Evolutionary conservation across 1,284 basidiomycete species (phyloP), one percentile per base, ranked within the genome.

Genomic region (Cystobasidiaceae sp.): DNA sequence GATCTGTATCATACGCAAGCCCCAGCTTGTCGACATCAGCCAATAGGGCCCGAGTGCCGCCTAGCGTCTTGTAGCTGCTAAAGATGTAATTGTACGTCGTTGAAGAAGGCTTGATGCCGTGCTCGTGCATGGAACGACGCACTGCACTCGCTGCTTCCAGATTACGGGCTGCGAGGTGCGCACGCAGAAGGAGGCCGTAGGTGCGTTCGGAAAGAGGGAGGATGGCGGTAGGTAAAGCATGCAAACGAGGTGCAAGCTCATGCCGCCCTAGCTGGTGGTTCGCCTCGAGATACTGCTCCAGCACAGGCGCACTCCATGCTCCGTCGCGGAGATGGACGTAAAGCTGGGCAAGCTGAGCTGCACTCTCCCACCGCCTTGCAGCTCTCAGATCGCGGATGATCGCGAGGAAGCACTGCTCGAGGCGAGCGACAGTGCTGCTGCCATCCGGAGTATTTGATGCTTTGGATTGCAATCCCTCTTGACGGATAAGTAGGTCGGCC

Each of bases 171-270:
- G 41, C 57, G 11, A 72, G 62, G 7, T 67, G 59, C 1, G 67
- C 66, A 28, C 56, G 54, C 39, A 71, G 58, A 11, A 66, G 67
- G 17, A 67, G 64, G 61, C 71, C 70, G 58, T 63, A 70, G 6
- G 50, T 64, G 19, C 23, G 34, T 3, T 44, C 39, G 4, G 54
- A 13, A 13, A 56, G 37, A 19, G 54, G 39, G 28, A 28, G 39
- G 7, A 43, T 43, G 6, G 61, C 2, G n/a, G 5, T 0, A 46
- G 34, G 23, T 60, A 45, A 25, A 69, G 30, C 5, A 19, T 19
- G 37, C 43, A 46, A 9, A 59, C 46, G 7, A 55, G 44, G 52
- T 61, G 21, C 13, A 23, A 41, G 33, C 27, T 34, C 0, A n/a
- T 15, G 25, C 57, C 23, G n/a, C 62, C 68, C 8, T 52, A 41